Percentiles rank a stretch among this genome's conserved stretches.
Conservation (phyloP, 805 yeast species). For the Candida sphagnicola region DNA sequence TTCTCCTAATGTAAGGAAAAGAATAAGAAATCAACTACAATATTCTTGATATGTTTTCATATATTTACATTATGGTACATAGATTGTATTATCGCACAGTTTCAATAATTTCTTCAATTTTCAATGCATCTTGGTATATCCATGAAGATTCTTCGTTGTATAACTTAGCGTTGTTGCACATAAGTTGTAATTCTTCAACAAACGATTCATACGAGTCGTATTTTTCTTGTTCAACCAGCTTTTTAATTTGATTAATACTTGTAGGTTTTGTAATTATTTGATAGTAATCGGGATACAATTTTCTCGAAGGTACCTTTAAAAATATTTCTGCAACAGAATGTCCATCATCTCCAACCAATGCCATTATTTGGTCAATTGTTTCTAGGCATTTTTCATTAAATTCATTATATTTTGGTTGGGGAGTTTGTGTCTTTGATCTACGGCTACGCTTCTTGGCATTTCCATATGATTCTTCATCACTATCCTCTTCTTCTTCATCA, state of each 20-base stretch:
- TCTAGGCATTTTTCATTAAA: slow-evolving; percentile 21
- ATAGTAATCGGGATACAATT: slow-evolving; percentile 83
- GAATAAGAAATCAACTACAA: neutral
- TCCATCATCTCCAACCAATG: slow-evolving; percentile 41
- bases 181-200: slow-evolving; percentile 56
- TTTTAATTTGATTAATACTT: slow-evolving; percentile 51
- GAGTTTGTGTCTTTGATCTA: slow-evolving; percentile 14
- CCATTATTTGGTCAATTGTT: slow-evolving; percentile 41
- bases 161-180: slow-evolving; percentile 67
- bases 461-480: slow-evolving; percentile 11
- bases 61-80: neutral
- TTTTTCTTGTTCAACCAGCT: slow-evolving; percentile 40
- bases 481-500: slow-evolving; percentile 22
- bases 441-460: slow-evolving; percentile 13
- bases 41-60: slow-evolving; percentile 2
- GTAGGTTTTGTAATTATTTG: slow-evolving; percentile 57
- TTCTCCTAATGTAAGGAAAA: neutral
- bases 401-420: slow-evolving; percentile 11
- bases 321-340: slow-evolving; percentile 43
- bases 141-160: slow-evolving; percentile 70
- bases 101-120: slow-evolving; percentile 28
- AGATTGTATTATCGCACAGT: neutral
- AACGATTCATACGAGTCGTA: slow-evolving; percentile 43
- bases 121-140: slow-evolving; percentile 56
- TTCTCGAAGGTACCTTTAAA: slow-evolving; percentile 65